Evolutionary conservation across 331 rosid species (phyloP), one percentile per base, ranked within the genome.

Genomic region (Saraca asoca): DNA sequence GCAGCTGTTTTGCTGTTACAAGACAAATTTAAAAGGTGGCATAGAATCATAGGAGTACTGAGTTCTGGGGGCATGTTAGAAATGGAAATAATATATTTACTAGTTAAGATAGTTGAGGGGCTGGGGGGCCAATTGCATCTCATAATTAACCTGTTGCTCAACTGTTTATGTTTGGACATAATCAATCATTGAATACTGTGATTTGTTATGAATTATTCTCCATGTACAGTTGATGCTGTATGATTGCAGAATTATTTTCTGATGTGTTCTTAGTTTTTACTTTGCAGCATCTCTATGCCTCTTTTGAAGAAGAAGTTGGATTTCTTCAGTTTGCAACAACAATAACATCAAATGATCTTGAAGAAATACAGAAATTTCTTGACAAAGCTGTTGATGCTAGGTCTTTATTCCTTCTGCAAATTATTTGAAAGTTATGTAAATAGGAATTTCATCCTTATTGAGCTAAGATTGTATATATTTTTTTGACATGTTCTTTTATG

Each of bases 291-390:
- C 98, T 90, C 49, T 89, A 90, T 45, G 78, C 85, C 64, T 89
- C 95, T 64, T 87, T 86, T 62, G 80, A 48, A 58, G 95, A 86
- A 83, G 91, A 93, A 73, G n/a, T 81, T 76, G 97, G 98, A 52
- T 60, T 75, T 78, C 54, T 93, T 75, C 88, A 87, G 80, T 90
- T 87, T 82, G 98, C 98, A 35, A 85, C 95, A 9, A 70, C 97
- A 79, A 81, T 88, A 79, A 90, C 81, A 59, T 87, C 98, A 71
- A 90, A 76, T 62, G 96, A 93, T 80, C 77, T 93, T 12, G 98
- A 90, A 69, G 98, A 89, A 79, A 82, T 93, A 81, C 98, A 93
- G 39, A 86, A 70, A 17, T 93, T 93, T 83, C 91, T 90, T 39
- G 89, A 93, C 62, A 59, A 76, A 50, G 78, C 98, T 55, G 89